Percentiles rank a stretch among this genome's conserved stretches.
These are phyloP conservation scores for Diddensiella transvaalensis DNA, from an alignment of 805 yeast species.

Conservation along the genomic window DNA sequence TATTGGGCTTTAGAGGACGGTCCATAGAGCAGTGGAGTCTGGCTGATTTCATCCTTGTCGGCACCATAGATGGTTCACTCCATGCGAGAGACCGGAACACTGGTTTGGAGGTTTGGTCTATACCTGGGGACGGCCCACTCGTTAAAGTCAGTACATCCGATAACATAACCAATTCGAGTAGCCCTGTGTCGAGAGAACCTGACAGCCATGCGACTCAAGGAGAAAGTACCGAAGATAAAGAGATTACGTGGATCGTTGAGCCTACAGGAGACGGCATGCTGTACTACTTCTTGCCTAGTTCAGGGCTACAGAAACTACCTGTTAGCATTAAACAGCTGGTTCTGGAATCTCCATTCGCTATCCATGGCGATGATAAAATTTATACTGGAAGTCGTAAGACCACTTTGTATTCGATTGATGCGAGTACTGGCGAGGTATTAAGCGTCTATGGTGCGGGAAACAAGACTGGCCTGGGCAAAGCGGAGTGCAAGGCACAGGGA, in stretches of 20 bases:
- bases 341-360: constrained; percentile 78
- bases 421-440: constrained; percentile 67
- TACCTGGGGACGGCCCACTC: constrained; percentile 61
- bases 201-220: not conserved
- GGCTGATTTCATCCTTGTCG: constrained; percentile 59
- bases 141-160: constrained; percentile 40
- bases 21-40: constrained; percentile 46
- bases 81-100: constrained; percentile 75
- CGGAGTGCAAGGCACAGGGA: constrained; percentile 23
- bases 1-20: constrained; percentile 10
- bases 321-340: constrained; percentile 75
- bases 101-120: constrained; percentile 75
- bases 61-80: constrained; percentile 83
- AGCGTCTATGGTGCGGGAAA: constrained; percentile 47
- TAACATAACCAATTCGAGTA: not conserved
- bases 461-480: constrained; percentile 20
- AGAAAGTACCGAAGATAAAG: constrained; percentile 28
- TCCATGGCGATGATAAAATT: constrained; percentile 70
- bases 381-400: constrained; percentile 84
- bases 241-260: constrained; percentile 79
- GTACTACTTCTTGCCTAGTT: constrained; percentile 69
- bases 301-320: constrained; percentile 79
- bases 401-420: constrained; percentile 68
- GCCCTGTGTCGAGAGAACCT: not conserved
- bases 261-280: constrained; percentile 82